A percentile compares a stretch with the other conserved stretches of the same genome.
Conservation (phyloP, 768 basidiomycete species). For the Pholiota microspora region DNA sequence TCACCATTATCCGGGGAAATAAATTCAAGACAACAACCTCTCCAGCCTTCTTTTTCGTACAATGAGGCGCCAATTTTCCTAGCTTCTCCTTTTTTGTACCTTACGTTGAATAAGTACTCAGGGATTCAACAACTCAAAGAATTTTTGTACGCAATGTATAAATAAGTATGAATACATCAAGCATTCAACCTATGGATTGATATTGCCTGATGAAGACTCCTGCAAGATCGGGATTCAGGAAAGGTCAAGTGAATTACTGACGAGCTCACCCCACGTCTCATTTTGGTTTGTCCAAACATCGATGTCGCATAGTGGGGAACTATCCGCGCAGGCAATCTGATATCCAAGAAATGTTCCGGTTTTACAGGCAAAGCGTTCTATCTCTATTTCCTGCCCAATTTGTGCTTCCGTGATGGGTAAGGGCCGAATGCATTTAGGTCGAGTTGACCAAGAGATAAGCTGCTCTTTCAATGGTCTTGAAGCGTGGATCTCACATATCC, state of each 20-base stretch:
- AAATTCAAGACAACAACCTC: too few relatives aligned
- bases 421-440: slow-evolving; percentile 18
- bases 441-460: slow-evolving; percentile 21
- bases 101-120: too few relatives aligned
- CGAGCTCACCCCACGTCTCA: slow-evolving; percentile 25
- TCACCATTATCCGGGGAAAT: too few relatives aligned
- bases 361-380: slow-evolving; percentile 22
- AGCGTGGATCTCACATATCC: slow-evolving; percentile 23
- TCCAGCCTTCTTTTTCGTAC: too few relatives aligned
- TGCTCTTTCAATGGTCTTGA: slow-evolving; percentile 22
- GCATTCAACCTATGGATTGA: slow-evolving; percentile 17
- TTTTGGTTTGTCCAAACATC: slow-evolving; percentile 31
- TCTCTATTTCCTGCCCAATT: slow-evolving; percentile 22
- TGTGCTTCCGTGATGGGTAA: slow-evolving; percentile 20
- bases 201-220: slow-evolving; percentile 27
- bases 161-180: background rate
- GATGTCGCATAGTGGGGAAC: slow-evolving; percentile 19
- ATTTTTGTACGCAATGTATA: background rate
- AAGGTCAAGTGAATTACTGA: background rate
- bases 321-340: slow-evolving; percentile 24
- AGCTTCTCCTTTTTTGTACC: too few relatives aligned
- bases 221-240: slow-evolving; percentile 6
- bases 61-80: too few relatives aligned
- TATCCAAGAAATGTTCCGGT: slow-evolving; percentile 24
- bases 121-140: too few relatives aligned